phyloP scores from a whole-genome alignment of 495 filamentous ascomycete genomes.

The Lasiosphaeria hispida region DNA sequence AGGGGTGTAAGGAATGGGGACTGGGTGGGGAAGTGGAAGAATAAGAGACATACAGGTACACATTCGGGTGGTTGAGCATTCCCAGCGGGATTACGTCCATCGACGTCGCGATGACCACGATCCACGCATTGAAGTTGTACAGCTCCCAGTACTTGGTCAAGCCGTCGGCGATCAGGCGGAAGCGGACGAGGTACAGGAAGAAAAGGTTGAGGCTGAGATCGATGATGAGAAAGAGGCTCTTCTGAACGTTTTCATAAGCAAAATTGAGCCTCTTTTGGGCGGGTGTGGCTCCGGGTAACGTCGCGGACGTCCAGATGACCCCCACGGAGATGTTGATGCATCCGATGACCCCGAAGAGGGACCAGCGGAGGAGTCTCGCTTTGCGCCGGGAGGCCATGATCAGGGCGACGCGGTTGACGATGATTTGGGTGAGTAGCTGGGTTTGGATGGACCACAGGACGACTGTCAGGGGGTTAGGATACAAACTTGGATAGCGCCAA shows the following conservation, averaged over 20 bases:
- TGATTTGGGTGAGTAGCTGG: constrained; percentile 40
- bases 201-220: constrained; percentile 45
- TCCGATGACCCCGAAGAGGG: constrained; percentile 31
- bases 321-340: constrained; percentile 40
- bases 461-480: constrained; percentile 2
- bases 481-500: neutral
- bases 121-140: constrained; percentile 43
- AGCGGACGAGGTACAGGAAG: constrained; percentile 42
- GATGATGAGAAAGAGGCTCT: constrained; percentile 41
- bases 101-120: constrained; percentile 39
- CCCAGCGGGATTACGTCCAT: constrained; percentile 37
- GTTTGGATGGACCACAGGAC: constrained; percentile 29
- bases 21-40: neutral
- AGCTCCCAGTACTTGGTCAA: constrained; percentile 44
- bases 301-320: constrained; percentile 42
- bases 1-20: neutral
- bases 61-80: neutral
- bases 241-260: constrained; percentile 44
- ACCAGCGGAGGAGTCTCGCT: constrained; percentile 25
- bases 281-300: neutral
- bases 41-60: neutral
- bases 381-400: constrained; percentile 26
- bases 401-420: constrained; percentile 41
- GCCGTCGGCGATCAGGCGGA: constrained; percentile 39
- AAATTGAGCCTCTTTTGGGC: constrained; percentile 29